Percentiles rank a stretch among this genome's conserved stretches.
These are phyloP conservation scores for Phaffomyces thermotolerans DNA, from an alignment of 805 yeast genomes.

Conservation along the genomic window DNA sequence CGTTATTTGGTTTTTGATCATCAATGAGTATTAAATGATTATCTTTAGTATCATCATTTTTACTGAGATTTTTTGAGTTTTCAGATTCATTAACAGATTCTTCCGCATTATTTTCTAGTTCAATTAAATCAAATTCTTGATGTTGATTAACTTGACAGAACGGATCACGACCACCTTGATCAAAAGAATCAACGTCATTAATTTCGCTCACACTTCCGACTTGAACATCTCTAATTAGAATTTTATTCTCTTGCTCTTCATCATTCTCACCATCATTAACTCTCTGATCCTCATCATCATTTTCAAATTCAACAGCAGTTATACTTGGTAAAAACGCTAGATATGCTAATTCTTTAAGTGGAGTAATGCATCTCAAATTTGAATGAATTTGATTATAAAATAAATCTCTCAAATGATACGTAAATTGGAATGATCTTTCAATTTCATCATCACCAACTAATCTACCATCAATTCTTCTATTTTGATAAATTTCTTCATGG, in stretches of 20 bases:
- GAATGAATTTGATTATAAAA: constrained; percentile 66
- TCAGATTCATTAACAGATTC: no score
- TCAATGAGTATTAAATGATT: constrained; percentile 10
- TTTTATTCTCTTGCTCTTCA: neutral
- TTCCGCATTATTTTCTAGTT: neutral
- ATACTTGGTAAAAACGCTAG: constrained; percentile 75
- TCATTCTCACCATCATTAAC: neutral
- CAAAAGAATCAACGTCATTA: no score
- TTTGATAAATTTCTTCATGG: constrained; percentile 26
- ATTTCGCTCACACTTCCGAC: no score
- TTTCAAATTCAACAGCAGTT: constrained; percentile 52
- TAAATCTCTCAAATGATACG: constrained; percentile 61
- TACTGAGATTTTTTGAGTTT: neutral
- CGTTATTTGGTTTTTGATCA: neutral
- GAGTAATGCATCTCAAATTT: constrained; percentile 59
- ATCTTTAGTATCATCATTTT: constrained; percentile 6
- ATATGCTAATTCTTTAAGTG: constrained; percentile 78
- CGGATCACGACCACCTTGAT: neutral
- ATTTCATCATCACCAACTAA: constrained; percentile 72
- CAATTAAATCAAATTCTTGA: constrained; percentile 6
- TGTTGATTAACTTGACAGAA: neutral
- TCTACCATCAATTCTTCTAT: constrained; percentile 83
- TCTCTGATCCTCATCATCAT: neutral
- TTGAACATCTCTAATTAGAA: no score
- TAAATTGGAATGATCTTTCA: constrained; percentile 74